Percentiles rank a stretch among this genome's conserved stretches.
phyloP scores from a whole-genome alignment of 106 monocot species.

The Amphibolis antarctica region DNA sequence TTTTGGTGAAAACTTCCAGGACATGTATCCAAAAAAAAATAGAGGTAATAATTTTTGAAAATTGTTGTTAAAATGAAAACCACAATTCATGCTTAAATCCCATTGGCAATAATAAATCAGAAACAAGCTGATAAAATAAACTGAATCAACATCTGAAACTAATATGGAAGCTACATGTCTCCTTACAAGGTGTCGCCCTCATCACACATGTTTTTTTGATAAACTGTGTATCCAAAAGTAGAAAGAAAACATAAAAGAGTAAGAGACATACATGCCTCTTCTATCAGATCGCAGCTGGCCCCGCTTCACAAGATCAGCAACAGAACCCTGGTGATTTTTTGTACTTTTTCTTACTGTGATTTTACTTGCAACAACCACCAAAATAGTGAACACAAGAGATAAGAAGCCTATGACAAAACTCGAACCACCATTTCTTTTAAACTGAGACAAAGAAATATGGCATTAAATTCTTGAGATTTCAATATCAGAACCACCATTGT shows the following conservation, averaged over 20 bases:
- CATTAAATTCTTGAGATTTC: neutral
- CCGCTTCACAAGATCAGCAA: conserved; percentile 87
- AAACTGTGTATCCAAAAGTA: neutral
- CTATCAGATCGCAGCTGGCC: conserved; percentile 87
- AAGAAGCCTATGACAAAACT: conserved; percentile 30
- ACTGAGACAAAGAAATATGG: conserved; percentile 28
- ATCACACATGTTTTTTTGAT: no score
- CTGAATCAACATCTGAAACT: no score
- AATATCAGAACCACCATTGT: neutral
- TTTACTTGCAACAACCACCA: conserved; percentile 38
- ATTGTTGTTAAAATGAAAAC: no score
- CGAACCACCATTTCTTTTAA: conserved; percentile 26
- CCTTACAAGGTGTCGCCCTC: no score
- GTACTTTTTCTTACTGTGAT: conserved; percentile 22
- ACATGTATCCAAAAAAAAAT: no score
- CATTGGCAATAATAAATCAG: no score
- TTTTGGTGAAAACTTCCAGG: no score
- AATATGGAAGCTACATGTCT: no score
- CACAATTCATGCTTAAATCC: no score
- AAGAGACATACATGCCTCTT: conserved; percentile 80
- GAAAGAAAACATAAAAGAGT: neutral
- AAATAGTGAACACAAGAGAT: conserved; percentile 28
- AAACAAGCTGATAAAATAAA: no score
- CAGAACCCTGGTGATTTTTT: conserved; percentile 46
- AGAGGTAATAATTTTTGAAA: no score